Conservation (phyloP, 768 basidiomycete genomes). For the Rhizopogon vinicolor region DNA sequence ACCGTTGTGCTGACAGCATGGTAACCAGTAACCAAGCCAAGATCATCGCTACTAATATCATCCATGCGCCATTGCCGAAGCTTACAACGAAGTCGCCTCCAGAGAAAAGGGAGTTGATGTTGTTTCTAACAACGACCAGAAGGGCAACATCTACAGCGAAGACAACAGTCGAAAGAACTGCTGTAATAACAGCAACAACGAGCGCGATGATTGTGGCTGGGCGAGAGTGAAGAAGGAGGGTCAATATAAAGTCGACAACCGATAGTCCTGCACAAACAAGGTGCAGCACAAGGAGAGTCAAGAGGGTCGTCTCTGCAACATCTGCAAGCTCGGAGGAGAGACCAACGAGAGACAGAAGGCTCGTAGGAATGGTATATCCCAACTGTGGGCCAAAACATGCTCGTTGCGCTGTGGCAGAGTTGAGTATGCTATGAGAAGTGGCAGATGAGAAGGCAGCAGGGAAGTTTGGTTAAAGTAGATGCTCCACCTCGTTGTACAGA, state of each 20-base stretch:
- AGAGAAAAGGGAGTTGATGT: constrained; percentile 34
- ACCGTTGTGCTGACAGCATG: constrained; percentile 57
- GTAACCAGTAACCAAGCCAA: constrained; percentile 59
- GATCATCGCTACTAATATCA: constrained; percentile 54
- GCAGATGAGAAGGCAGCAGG: background rate
- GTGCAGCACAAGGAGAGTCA: constrained; percentile 63
- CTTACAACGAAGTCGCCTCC: constrained; percentile 38
- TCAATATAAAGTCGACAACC: constrained; percentile 44
- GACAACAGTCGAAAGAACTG: constrained; percentile 48
- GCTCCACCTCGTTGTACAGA: constrained; percentile 56
- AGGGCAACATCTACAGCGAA: constrained; percentile 62
- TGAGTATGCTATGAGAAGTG: constrained; percentile 4
- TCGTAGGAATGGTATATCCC: constrained; percentile 61
- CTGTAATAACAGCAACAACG: constrained; percentile 51
- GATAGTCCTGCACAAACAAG: constrained; percentile 60
- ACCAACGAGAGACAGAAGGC: constrained; percentile 36
- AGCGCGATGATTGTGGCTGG: constrained; percentile 52
- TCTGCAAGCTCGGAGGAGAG: constrained; percentile 40
- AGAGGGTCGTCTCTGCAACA: constrained; percentile 44
- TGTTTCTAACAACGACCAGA: constrained; percentile 44
- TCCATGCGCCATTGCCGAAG: constrained; percentile 72
- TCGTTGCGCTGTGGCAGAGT: constrained; percentile 16
- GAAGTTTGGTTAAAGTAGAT: background rate
- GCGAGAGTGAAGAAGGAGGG: constrained; percentile 59
- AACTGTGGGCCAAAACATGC: constrained; percentile 60